A percentile compares a stretch with the other conserved stretches of the same genome.
phyloP scores from a whole-genome alignment of 371 early-diverging fungal species.

The Mucor plumbeus region DNA sequence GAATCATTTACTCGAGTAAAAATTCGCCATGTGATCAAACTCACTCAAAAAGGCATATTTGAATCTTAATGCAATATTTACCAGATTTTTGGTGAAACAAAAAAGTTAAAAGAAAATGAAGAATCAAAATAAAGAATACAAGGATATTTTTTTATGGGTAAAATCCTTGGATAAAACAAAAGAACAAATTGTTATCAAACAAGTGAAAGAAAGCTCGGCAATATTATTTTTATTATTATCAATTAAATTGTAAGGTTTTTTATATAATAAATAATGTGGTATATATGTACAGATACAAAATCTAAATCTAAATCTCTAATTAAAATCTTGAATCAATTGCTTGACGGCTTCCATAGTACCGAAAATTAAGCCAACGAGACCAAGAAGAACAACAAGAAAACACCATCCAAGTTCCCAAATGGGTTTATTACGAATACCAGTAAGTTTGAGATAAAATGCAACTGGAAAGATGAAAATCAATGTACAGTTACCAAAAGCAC shows the following conservation, averaged over 20 bases:
- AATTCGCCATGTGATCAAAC: not conserved
- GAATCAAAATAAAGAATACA: not conserved
- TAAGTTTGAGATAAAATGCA: slow-evolving; percentile 77
- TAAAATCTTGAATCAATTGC: slow-evolving; percentile 46
- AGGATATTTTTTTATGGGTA: not conserved
- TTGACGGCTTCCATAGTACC: slow-evolving; percentile 76
- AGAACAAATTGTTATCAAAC: not conserved
- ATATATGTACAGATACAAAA: not conserved
- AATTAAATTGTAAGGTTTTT: not conserved
- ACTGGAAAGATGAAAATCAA: slow-evolving; percentile 87
- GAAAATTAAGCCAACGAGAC: slow-evolving; percentile 72
- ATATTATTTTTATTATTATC: not conserved
- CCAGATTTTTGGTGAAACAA: not conserved
- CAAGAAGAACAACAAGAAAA: slow-evolving; percentile 63
- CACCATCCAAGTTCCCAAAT: slow-evolving; percentile 63
- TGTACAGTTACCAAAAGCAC: slow-evolving; percentile 77
- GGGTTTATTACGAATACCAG: slow-evolving; percentile 64
- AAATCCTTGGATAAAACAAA: not conserved
- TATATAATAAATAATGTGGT: not conserved
- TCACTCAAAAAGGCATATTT: not conserved
- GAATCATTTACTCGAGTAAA: not conserved
- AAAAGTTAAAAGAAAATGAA: not conserved
- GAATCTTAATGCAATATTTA: not conserved
- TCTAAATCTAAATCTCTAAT: not conserved
- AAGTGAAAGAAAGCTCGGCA: no score